These are phyloP conservation scores for Exophiala sp. DNA, from an alignment of 2,329 filamentous ascomycete species.

Conservation along the genomic window DNA sequence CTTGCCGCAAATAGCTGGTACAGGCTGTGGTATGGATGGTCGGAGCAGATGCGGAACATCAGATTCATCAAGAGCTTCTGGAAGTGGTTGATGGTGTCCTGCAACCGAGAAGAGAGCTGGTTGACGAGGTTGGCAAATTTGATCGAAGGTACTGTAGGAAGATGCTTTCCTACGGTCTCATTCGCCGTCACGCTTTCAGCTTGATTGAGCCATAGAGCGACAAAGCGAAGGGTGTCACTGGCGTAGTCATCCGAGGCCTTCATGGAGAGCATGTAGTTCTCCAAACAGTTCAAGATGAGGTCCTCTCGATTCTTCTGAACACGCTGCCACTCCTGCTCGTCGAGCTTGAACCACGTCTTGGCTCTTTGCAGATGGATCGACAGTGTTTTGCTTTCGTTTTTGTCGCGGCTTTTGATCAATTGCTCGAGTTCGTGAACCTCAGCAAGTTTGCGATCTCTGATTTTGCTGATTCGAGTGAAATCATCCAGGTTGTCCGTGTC, in stretches of 20 bases:
- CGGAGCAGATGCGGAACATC: slow-evolving; percentile 77
- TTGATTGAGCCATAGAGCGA: slow-evolving; percentile 88
- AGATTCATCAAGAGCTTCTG: slow-evolving; percentile 71
- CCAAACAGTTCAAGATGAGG: slow-evolving; percentile 82
- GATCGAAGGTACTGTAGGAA: slow-evolving; percentile 74
- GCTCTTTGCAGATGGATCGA: slow-evolving; percentile 67
- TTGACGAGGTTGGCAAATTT: slow-evolving; percentile 95
- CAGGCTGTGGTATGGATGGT: slow-evolving; percentile 96
- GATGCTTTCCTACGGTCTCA: slow-evolving; percentile 65
- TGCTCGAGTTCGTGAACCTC: slow-evolving; percentile 73
- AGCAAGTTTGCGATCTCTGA: slow-evolving; percentile 74
- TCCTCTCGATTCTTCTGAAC: slow-evolving; percentile 72
- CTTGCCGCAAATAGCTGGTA: slow-evolving; percentile 90
- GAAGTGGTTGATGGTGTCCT: slow-evolving; percentile 67
- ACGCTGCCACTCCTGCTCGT: slow-evolving; percentile 79
- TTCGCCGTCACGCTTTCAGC: slow-evolving; percentile 75
- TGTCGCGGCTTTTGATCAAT: slow-evolving; percentile 42
- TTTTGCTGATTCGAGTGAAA: slow-evolving; percentile 71
- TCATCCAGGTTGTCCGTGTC: slow-evolving; percentile 83
- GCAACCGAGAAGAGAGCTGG: slow-evolving; percentile 87
- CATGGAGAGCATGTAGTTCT: slow-evolving; percentile 87
- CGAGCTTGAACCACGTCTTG: slow-evolving; percentile 85
- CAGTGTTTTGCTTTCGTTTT: slow-evolving; percentile 49
- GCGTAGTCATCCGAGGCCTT: slow-evolving; percentile 83
- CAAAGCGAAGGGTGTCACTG: slow-evolving; percentile 86